Base-by-base conservation (phyloP, 2,329 filamentous ascomycete species). In the Cytospora piceae region DNA sequence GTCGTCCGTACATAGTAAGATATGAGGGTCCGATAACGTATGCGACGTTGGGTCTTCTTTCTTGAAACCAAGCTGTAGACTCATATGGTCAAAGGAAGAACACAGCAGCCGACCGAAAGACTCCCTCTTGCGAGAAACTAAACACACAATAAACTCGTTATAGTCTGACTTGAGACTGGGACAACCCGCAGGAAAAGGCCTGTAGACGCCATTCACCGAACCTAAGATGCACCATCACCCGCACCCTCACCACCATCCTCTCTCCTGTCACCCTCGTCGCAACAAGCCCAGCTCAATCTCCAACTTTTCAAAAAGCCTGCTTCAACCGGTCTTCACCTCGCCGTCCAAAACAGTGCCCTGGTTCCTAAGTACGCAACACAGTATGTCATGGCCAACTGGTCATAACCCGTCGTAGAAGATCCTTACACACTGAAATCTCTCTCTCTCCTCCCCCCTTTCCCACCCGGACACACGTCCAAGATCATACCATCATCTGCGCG, bases 401-500 rank as follows among this genome's bases (percentile, higher is more conserved):
- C n/a, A 22, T 42, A n/a, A 20, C 17, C n/a, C 46, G 12, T 49
- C n/a, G 46, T 11, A 22, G 11, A 24, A 14, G 46, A 4, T 24
- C 46, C 1, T 22, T n/a, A 11, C n/a, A 49, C n/a, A 7, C 39
- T 42, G 15, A 15, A 7, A 49, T 20, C 11, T 24, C 12, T 24
- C n/a, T 2, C 8, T 20, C n/a, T 49, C 20, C 4, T 9, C 2
- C n/a, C n/a, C n/a, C n/a, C n/a, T 7, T 8, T 24, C 8, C n/a
- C 12, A 22, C 8, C 9, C 11, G n/a, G 11, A 24, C n/a, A 22
- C 2, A 6, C 46, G n/a, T 49, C 20, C 46, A 49, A 37, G 64
- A 72, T 81, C 83, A 96, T 74, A 98, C 93, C 80, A 98, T 97
- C 94, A 98, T 97, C 83, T 97, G 94, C 69, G 93, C 95, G 71